Base-by-base conservation (phyloP, 805 yeast species). In the Lipomyces chichibuensis region DNA sequence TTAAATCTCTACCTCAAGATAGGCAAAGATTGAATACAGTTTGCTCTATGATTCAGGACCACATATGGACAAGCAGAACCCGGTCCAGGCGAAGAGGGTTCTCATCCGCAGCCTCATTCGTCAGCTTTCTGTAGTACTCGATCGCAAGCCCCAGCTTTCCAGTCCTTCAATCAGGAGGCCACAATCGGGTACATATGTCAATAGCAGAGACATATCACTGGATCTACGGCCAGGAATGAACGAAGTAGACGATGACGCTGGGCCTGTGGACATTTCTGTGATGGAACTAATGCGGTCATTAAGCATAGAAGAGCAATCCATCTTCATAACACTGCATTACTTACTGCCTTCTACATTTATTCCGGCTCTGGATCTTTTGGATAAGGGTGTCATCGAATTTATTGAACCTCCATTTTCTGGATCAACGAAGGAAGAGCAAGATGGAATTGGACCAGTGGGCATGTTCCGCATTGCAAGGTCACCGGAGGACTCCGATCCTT, bases 311-410 rank as follows among this genome's bases (percentile, higher is more conserved):
- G 51, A 55, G 17, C 63, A 43, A 17, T 20, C 56, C 29, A 20
- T 60, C 37, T 43, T 64, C 43, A 55, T 58, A 27, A 51, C 65
- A 20, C 57, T 65, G 13, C 65, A 65, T 32, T 62, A 57, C 23
- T 56, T 65, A 25, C 60, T 65, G 2, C 68, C 68, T n/a, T 13
- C 13, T 8, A 29, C 65, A 11, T 57, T 65, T 33, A 14, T 65
- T n/a, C 29, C 62, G 11, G 65, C 68, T 11, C 43, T 65, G n/a
- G 57, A 29, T 13, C 29, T 65, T 17, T 57, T 65, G 11, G 68
- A 65, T 8, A 14, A 35, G 8, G 57, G 65, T 9, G 32, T 53
- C 3, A 57, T 65, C 37, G 68, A 57, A 33, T 63, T 27, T 32
- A 17, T 59, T 14, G 11, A 27, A 6, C 63, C 57, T 49, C n/a